phyloP scores from a whole-genome alignment of 116 monocot species.

The Iris pallida region DNA sequence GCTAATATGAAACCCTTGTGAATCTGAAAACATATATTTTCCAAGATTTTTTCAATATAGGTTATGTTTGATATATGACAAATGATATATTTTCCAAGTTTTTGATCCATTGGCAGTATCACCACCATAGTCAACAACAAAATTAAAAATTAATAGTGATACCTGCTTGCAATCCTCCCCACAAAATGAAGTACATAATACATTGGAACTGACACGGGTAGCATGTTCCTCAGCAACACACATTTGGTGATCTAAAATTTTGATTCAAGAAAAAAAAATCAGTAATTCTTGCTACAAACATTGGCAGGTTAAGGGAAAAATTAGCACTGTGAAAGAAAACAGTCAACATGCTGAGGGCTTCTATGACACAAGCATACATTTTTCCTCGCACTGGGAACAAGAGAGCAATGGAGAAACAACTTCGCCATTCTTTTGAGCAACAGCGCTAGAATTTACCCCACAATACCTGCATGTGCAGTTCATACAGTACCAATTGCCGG shows the following conservation, averaged over 20 bases:
- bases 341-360: not conserved
- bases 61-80: too few species aligned
- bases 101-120: too few species aligned
- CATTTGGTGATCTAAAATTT: slow-evolving; percentile 60
- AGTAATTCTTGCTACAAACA: not conserved
- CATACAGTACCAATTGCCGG: slow-evolving; percentile 73
- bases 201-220: slow-evolving; percentile 9
- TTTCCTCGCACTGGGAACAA: slow-evolving; percentile 60
- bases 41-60: too few species aligned
- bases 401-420: slow-evolving; percentile 25
- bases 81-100: too few species aligned
- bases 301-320: not conserved
- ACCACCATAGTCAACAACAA: not conserved
- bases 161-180: slow-evolving; percentile 62
- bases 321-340: not conserved
- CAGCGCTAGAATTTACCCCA: slow-evolving; percentile 24
- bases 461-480: slow-evolving; percentile 77
- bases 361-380: slow-evolving; percentile 42
- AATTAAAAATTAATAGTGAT: not conserved
- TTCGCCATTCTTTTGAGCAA: slow-evolving; percentile 7
- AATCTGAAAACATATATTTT: too few species aligned
- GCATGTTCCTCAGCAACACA: slow-evolving; percentile 45
- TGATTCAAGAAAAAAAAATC: slow-evolving; percentile 4
- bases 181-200: slow-evolving; percentile 47
- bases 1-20: too few species aligned